phyloP scores from a whole-genome alignment of 2,329 filamentous ascomycete species.

The Thelonectria olida region DNA sequence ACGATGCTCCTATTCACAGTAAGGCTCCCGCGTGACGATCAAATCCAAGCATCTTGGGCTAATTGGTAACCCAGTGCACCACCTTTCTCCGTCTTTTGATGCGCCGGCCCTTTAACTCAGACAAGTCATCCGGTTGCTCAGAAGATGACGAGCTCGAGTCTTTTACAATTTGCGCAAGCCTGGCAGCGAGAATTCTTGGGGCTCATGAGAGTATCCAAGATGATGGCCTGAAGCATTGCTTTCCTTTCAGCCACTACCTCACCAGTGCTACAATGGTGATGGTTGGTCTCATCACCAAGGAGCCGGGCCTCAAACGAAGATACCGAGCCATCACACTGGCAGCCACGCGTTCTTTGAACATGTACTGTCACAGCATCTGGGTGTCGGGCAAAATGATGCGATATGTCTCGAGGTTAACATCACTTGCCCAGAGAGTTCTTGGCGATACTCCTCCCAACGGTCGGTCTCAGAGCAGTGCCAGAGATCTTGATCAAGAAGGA shows the following conservation, averaged over 20 bases:
- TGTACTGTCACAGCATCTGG: slow-evolving; percentile 29
- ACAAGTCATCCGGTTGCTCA: not conserved
- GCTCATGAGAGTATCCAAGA: slow-evolving; percentile 27
- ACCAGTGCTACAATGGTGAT: slow-evolving; percentile 32
- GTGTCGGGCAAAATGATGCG: slow-evolving; percentile 33
- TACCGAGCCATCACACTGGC: slow-evolving; percentile 17
- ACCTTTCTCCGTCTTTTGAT: slow-evolving; percentile 30
- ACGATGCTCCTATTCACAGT: slow-evolving; percentile 19
- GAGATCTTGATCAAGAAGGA: not conserved
- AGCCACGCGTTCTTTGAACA: slow-evolving; percentile 22
- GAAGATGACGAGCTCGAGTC: slow-evolving; percentile 29
- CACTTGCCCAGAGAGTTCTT: slow-evolving; percentile 11
- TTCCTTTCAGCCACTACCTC: slow-evolving; percentile 29
- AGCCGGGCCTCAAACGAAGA: slow-evolving; percentile 19
- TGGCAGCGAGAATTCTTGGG: slow-evolving; percentile 23
- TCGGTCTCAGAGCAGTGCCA: not conserved
- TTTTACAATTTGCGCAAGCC: slow-evolving; percentile 17
- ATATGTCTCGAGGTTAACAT: slow-evolving; percentile 23
- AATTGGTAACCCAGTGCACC: slow-evolving; percentile 14
- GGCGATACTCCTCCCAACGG: not conserved
- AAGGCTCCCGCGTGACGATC: not conserved
- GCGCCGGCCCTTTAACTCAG: slow-evolving; percentile 17
- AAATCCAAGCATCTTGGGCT: not conserved
- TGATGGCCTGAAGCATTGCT: slow-evolving; percentile 25
- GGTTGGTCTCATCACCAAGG: slow-evolving; percentile 26